phyloP scores from a whole-genome alignment of 768 basidiomycete genomes.

The Tulasnella sp. region DNA sequence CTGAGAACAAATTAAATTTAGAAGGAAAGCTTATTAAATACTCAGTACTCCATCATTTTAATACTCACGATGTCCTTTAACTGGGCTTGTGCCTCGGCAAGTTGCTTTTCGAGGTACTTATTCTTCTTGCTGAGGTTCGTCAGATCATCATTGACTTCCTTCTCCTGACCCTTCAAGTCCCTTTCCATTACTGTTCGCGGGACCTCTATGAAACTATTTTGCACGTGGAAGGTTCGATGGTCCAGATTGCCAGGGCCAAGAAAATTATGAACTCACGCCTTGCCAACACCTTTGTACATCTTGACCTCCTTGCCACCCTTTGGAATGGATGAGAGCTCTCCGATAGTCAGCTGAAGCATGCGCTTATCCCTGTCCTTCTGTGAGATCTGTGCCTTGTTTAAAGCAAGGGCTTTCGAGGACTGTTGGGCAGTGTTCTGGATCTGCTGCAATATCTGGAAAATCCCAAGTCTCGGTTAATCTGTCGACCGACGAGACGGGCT shows the following conservation, averaged over 20 bases:
- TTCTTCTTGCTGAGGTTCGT: constrained; percentile 77
- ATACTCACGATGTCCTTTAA: constrained; percentile 66
- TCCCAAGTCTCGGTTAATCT: no score
- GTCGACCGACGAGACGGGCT: no score
- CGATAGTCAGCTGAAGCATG: constrained; percentile 79
- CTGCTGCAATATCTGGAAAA: constrained; percentile 69
- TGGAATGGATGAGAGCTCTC: constrained; percentile 57
- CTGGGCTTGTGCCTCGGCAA: constrained; percentile 78
- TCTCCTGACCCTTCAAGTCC: constrained; percentile 65
- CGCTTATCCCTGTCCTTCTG: constrained; percentile 82
- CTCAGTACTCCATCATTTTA: neutral
- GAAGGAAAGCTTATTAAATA: neutral
- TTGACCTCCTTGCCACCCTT: constrained; percentile 50
- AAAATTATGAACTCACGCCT: constrained; percentile 88
- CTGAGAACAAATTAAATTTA: neutral
- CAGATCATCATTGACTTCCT: constrained; percentile 75
- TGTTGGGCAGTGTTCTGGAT: constrained; percentile 85
- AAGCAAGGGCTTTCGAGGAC: constrained; percentile 65
- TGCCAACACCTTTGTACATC: constrained; percentile 90
- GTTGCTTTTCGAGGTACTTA: constrained; percentile 90
- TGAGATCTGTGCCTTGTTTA: constrained; percentile 62
- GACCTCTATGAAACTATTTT: constrained; percentile 85
- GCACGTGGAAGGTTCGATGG: no score
- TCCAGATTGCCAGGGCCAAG: no score
- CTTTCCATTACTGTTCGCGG: constrained; percentile 70